A percentile compares a stretch with the other conserved stretches of the same genome.
These are phyloP conservation scores for Trifolium subterraneum DNA, from an alignment of 306 rosid species.

Conservation along the genomic window DNA sequence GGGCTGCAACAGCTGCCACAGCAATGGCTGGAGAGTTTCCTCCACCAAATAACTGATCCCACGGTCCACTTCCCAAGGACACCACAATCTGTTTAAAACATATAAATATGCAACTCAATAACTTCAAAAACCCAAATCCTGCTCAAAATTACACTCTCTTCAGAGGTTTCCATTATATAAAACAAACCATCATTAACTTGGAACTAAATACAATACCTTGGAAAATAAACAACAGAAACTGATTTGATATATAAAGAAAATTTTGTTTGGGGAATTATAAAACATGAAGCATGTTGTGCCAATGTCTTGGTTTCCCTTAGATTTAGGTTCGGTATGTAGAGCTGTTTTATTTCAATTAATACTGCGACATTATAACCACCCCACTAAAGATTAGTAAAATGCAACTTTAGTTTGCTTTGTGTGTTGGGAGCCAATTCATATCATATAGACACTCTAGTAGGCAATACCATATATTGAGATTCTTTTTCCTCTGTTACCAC, in stretches of 20 bases:
- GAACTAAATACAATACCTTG: slow-evolving; percentile 22
- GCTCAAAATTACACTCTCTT: slow-evolving; percentile 1
- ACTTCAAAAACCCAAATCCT: slow-evolving; percentile 31
- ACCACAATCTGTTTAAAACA: slow-evolving; percentile 78
- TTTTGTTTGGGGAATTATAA: slow-evolving; percentile 6
- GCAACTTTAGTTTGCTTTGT: too few species aligned
- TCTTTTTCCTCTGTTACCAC: background rate
- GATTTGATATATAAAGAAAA: slow-evolving; percentile 12
- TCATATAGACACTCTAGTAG: background rate
- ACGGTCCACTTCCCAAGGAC: slow-evolving; percentile 94
- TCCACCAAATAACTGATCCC: slow-evolving; percentile 99
- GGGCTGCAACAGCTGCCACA: slow-evolving; percentile 86
- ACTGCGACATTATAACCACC: too few species aligned
- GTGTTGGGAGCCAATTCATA: too few species aligned
- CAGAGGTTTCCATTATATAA: slow-evolving; percentile 10
- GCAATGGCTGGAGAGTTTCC: slow-evolving; percentile 96
- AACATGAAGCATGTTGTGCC: slow-evolving; percentile 1
- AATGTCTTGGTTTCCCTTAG: too few species aligned
- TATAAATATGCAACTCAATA: slow-evolving; percentile 34
- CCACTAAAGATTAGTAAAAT: too few species aligned
- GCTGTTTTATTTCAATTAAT: background rate
- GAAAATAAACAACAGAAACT: slow-evolving; percentile 20
- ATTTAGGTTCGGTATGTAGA: background rate
- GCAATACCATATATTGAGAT: slow-evolving; percentile 9
- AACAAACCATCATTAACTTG: slow-evolving; percentile 8